These are phyloP conservation scores for Puccinia triticina DNA, from an alignment of 1,284 basidiomycete species.

Conservation along the genomic window DNA sequence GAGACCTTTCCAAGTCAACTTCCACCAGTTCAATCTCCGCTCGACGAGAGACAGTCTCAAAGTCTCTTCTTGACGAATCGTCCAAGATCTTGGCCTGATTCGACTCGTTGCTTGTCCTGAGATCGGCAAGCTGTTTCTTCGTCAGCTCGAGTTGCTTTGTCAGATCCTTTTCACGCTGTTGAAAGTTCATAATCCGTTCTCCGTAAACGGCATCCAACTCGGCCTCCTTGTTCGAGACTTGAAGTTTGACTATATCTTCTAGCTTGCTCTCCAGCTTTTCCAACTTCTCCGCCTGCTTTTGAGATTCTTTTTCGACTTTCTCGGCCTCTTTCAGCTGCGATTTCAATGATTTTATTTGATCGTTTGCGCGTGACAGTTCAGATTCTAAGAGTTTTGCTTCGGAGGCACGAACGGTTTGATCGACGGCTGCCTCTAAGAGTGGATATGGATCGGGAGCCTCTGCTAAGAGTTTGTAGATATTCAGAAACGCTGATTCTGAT, in stretches of 20 bases:
- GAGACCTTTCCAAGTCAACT: slow-evolving; percentile 87
- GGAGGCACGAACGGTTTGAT: slow-evolving; percentile 83
- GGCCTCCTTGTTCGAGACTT: slow-evolving; percentile 84
- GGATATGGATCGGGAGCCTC: slow-evolving; percentile 97
- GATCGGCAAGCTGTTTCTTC: slow-evolving; percentile 82
- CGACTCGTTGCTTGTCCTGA: slow-evolving; percentile 85
- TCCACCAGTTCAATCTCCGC: slow-evolving; percentile 89
- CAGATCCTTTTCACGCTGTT: slow-evolving; percentile 88
- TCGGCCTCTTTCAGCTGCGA: slow-evolving; percentile 71
- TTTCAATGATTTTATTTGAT: slow-evolving; percentile 78
- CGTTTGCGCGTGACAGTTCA: slow-evolving; percentile 71
- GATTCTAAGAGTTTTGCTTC: slow-evolving; percentile 75
- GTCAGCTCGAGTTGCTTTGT: slow-evolving; percentile 80
- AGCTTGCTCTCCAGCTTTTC: slow-evolving; percentile 82
- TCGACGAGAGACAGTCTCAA: slow-evolving; percentile 82
- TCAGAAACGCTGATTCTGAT: slow-evolving; percentile 90
- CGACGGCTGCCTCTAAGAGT: slow-evolving; percentile 86
- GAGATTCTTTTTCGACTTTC: slow-evolving; percentile 72
- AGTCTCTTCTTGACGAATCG: slow-evolving; percentile 71
- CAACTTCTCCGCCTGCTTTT: slow-evolving; percentile 72
- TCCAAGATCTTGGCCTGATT: slow-evolving; percentile 87
- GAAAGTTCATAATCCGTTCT: slow-evolving; percentile 89
- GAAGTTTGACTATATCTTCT: slow-evolving; percentile 83
- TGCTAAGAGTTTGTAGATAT: slow-evolving; percentile 87
- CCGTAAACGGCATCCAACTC: slow-evolving; percentile 95